Conservation (phyloP, 768 basidiomycete genomes). For the Gelatoporia subvermispora region DNA sequence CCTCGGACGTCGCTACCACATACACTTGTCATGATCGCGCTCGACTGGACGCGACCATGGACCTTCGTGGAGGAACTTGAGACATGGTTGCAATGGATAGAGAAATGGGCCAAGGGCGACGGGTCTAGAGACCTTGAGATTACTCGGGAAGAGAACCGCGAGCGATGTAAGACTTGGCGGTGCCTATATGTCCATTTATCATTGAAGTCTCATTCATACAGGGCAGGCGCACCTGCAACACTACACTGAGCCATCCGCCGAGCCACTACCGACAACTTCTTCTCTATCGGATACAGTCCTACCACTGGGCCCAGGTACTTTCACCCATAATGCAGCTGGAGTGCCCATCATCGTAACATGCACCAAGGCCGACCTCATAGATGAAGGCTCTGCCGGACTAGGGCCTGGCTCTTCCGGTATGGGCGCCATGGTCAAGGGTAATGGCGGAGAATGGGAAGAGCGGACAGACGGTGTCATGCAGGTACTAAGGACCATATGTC, state of each 20-base stretch:
- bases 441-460: slow-evolving; percentile 93
- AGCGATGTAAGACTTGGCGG: slow-evolving; percentile 58
- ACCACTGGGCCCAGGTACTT: slow-evolving; percentile 78
- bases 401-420: slow-evolving; percentile 73
- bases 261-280: slow-evolving; percentile 58
- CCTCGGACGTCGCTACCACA: slow-evolving; percentile 63
- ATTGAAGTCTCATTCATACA: slow-evolving; percentile 45
- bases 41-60: slow-evolving; percentile 97
- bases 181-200: slow-evolving; percentile 3
- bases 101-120: slow-evolving; percentile 73
- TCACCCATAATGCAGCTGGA: slow-evolving; percentile 84
- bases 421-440: slow-evolving; percentile 89
- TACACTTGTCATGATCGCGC: slow-evolving; percentile 73
- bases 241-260: slow-evolving; percentile 76
- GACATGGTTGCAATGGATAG: slow-evolving; percentile 83
- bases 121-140: slow-evolving; percentile 68
- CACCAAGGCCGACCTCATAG: slow-evolving; percentile 91
- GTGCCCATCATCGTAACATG: slow-evolving; percentile 87
- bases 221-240: slow-evolving; percentile 70
- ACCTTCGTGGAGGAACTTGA: slow-evolving; percentile 82
- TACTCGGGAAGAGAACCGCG: slow-evolving; percentile 72
- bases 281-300: slow-evolving; percentile 65
- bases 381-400: slow-evolving; percentile 69
- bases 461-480: slow-evolving; percentile 94
- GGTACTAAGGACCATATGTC: slow-evolving; percentile 84